phyloP scores from a whole-genome alignment of 352 stramenopile species.

The Globisporangium cystogenes region DNA sequence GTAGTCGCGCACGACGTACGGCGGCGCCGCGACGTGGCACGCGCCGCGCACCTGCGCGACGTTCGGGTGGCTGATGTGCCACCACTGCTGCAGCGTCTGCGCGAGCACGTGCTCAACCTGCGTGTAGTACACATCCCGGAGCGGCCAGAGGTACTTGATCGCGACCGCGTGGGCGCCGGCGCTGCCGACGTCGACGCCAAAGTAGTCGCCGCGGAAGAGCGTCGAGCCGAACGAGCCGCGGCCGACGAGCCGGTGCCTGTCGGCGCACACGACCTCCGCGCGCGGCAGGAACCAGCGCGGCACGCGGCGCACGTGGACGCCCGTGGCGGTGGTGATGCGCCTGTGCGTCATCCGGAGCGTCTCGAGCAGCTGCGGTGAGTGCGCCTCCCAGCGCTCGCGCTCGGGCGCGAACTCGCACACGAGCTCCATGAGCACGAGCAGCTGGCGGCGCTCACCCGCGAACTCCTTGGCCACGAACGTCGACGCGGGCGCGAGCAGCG shows the following conservation, averaged over 20 bases:
- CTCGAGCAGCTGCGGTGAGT: conserved; percentile 49
- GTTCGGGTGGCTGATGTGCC: conserved; percentile 50
- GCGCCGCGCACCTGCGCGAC: conserved; percentile 54
- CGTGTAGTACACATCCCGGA: conserved; percentile 34
- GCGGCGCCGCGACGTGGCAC: conserved; percentile 36
- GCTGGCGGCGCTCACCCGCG: conserved; percentile 35
- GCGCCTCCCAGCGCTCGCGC: conserved; percentile 17
- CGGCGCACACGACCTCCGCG: conserved; percentile 42
- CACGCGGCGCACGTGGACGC: conserved; percentile 41
- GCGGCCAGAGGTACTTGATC: conserved; percentile 51
- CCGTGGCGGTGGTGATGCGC: conserved; percentile 41
- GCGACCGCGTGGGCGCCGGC: conserved; percentile 14
- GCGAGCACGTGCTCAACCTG: conserved; percentile 50
- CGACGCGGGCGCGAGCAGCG: conserved; percentile 42
- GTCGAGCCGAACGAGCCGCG: conserved; percentile 41
- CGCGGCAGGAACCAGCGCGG: conserved; percentile 55
- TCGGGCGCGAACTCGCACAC: conserved; percentile 44
- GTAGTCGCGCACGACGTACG: conserved; percentile 58
- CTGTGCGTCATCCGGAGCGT: conserved; percentile 62
- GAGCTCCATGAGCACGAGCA: conserved; percentile 49
- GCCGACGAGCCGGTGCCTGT: conserved; percentile 24
- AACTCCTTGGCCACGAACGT: conserved; percentile 62
- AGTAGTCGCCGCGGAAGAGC: conserved; percentile 49
- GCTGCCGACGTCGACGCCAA: conserved; percentile 32
- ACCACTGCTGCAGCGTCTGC: conserved; percentile 38